phyloP scores from a whole-genome alignment of 257 asterid species.

The Misopates orontium region DNA sequence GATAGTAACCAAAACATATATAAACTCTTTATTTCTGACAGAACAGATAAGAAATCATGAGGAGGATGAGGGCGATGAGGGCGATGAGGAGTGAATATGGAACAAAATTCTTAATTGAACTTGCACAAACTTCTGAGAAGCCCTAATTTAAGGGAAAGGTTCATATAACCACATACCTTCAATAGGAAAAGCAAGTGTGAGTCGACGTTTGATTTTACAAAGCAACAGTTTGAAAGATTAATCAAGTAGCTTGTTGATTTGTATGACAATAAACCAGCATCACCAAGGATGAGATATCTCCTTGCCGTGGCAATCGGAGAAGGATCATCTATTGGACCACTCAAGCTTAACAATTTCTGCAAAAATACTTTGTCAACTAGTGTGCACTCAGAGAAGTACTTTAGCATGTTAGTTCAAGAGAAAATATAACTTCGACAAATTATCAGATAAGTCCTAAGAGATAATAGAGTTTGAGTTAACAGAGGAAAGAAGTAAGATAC shows the following conservation, averaged over 20 bases:
- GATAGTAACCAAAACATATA: background rate
- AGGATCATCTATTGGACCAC: conserved; percentile 87
- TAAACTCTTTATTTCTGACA: background rate
- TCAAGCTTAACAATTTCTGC: conserved; percentile 58
- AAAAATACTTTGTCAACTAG: conserved; percentile 39
- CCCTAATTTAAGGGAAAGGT: background rate
- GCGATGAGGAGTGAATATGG: background rate
- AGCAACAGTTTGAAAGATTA: conserved; percentile 63
- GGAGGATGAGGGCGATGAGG: background rate
- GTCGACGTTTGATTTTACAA: conserved; percentile 66
- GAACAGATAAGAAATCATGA: background rate
- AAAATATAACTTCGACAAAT: conserved; percentile 21
- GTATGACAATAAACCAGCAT: conserved; percentile 62
- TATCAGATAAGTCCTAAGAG: background rate
- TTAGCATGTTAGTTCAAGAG: conserved; percentile 17
- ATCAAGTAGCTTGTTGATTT: conserved; percentile 75
- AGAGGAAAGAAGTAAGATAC: conserved; percentile 28
- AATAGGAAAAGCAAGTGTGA: conserved; percentile 73
- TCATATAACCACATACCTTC: conserved; percentile 57
- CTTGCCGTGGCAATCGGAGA: conserved; percentile 69
- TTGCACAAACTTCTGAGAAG: background rate
- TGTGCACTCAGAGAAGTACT: conserved; percentile 11
- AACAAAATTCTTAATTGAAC: background rate
- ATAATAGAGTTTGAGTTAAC: background rate
- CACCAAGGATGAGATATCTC: conserved; percentile 61